Evolutionary conservation across 331 rosid genomes (phyloP).

Genomic region (Acacia concinna): DNA sequence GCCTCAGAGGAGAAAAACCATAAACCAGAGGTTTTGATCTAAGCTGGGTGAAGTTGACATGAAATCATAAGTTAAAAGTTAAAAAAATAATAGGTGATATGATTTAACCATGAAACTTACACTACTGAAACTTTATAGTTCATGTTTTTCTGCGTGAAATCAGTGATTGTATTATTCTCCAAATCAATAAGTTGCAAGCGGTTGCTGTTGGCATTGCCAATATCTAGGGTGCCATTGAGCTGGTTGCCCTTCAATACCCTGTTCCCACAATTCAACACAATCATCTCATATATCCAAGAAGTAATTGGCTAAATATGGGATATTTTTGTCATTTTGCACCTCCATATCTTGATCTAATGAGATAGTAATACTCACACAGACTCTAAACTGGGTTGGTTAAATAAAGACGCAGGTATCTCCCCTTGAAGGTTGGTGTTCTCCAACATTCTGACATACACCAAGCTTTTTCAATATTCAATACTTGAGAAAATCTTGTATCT

Average conservation of each 20-base stretch:
- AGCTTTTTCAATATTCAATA: neutral
- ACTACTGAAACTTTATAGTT: conserved; percentile 28
- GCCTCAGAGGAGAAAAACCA: conserved; percentile 14
- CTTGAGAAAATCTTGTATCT: neutral
- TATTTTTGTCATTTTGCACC: neutral
- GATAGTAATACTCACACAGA: conserved; percentile 44
- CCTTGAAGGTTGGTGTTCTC: conserved; percentile 38
- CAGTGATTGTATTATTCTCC: conserved; percentile 42
- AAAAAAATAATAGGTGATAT: neutral
- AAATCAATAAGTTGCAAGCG: conserved; percentile 50
- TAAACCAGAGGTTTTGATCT: conserved; percentile 3
- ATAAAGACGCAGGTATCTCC: conserved; percentile 38
- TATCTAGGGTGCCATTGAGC: conserved; percentile 40
- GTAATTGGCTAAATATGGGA: neutral
- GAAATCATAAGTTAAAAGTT: neutral
- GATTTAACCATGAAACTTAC: conserved; percentile 39
- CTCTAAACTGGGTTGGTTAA: conserved; percentile 41
- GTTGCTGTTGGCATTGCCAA: conserved; percentile 31
- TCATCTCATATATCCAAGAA: conserved; percentile 7
- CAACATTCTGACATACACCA: conserved; percentile 40
- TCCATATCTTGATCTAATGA: conserved; percentile 4
- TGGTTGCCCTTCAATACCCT: conserved; percentile 37
- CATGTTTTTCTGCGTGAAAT: neutral
- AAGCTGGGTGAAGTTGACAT: neutral
- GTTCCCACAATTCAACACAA: conserved; percentile 32